Evolutionary conservation across 306 rosid species (phyloP).

Genomic region (Cyamopsis tetragonoloba): DNA sequence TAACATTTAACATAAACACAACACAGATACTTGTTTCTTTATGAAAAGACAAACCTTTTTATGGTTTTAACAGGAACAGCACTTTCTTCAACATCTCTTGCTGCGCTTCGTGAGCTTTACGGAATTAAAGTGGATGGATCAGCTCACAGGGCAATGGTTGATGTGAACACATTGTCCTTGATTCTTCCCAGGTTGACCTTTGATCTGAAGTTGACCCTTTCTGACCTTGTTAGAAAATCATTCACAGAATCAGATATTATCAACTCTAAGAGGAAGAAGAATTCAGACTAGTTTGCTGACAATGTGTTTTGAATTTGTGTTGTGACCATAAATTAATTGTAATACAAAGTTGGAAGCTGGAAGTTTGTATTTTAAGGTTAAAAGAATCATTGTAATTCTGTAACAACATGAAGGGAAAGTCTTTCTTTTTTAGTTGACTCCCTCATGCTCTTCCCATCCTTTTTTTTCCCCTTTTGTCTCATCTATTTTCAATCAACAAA

Average conservation of each 20-base stretch:
- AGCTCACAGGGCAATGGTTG: constrained; percentile 90
- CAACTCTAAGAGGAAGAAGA: constrained; percentile 65
- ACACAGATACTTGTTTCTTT: not conserved
- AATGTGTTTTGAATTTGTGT: constrained; percentile 12
- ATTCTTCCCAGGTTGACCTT: constrained; percentile 58
- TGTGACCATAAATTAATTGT: constrained; percentile 19
- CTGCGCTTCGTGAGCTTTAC: constrained; percentile 50
- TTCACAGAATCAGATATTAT: constrained; percentile 49
- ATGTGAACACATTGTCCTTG: constrained; percentile 53
- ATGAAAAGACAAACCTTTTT: constrained; percentile 21
- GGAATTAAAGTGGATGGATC: constrained; percentile 47
- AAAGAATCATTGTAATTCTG: constrained; percentile 27
- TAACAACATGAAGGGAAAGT: not conserved
- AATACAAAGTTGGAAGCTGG: not conserved
- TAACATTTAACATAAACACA: not conserved
- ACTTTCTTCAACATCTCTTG: constrained; percentile 35
- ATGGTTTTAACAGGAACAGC: constrained; percentile 44
- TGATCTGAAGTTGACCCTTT: constrained; percentile 51
- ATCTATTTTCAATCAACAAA: not conserved
- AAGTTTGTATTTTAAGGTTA: constrained; percentile 9
- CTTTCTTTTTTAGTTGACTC: not conserved
- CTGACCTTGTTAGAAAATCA: constrained; percentile 53
- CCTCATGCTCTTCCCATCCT: not conserved
- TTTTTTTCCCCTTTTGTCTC: not conserved
- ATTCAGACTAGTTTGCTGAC: constrained; percentile 37